Conservation (phyloP, 2,329 filamentous ascomycete species). For the Hymenotorrendiella dingleyae region DNA sequence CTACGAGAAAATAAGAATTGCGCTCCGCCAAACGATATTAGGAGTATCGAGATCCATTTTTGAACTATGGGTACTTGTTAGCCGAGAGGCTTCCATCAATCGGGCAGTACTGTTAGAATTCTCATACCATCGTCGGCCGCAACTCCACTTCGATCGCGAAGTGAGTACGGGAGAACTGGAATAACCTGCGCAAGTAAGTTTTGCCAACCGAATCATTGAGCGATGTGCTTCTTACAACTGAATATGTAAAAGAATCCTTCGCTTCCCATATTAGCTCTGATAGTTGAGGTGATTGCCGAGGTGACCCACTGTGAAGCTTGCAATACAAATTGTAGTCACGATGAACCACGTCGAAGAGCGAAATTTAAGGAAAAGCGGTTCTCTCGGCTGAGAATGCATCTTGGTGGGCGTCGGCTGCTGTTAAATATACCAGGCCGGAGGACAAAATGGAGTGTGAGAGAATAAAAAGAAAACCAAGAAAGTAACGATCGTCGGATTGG, state of each 20-base stretch:
- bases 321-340: conserved; percentile 9
- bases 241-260: conserved; percentile 54
- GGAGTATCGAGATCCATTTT: conserved; percentile 62
- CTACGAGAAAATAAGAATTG: conserved; percentile 47
- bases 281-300: background rate
- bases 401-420: no score
- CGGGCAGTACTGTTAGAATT: background rate
- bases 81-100: background rate
- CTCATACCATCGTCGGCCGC: conserved; percentile 29
- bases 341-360: conserved; percentile 12
- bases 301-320: conserved; percentile 6
- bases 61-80: conserved; percentile 43
- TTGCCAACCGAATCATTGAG: background rate
- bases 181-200: conserved; percentile 40
- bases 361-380: background rate
- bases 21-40: conserved; percentile 63
- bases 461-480: no score
- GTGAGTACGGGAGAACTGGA: conserved; percentile 63
- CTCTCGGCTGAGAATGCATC: no score
- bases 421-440: no score
- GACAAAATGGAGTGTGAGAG: no score
- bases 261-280: conserved; percentile 2
- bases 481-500: no score
- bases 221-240: conserved; percentile 29
- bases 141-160: conserved; percentile 49